Conservation (phyloP, 2,329 filamentous ascomycete species). For the Tolypocladium album region DNA sequence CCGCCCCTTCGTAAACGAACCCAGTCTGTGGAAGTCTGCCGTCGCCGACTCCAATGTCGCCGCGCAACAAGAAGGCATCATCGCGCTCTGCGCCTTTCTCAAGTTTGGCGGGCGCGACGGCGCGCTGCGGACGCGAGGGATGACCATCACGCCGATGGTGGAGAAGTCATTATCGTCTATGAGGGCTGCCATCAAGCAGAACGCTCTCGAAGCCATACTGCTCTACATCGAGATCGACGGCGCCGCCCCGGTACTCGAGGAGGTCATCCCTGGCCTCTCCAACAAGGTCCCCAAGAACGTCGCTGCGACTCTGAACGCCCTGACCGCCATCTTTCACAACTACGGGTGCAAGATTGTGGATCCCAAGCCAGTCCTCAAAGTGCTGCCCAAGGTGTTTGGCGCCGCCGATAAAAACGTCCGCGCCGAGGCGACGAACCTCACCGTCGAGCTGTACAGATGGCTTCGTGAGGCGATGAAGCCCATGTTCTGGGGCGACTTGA, state of each 20-base stretch:
- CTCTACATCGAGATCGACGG: constrained; percentile 86
- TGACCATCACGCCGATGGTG: constrained; percentile 67
- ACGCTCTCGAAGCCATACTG: constrained; percentile 74
- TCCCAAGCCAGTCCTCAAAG: constrained; percentile 82
- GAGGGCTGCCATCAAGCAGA: constrained; percentile 78
- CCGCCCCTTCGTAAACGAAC: constrained; percentile 75
- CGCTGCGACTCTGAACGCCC: constrained; percentile 55
- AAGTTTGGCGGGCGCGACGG: constrained; percentile 80
- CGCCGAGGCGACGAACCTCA: constrained; percentile 81
- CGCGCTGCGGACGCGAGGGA: constrained; percentile 63
- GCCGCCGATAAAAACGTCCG: constrained; percentile 98
- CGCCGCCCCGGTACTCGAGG: constrained; percentile 77
- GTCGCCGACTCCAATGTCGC: constrained; percentile 94
- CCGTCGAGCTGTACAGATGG: constrained; percentile 95
- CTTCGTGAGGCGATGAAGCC: constrained; percentile 96
- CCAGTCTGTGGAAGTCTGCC: constrained; percentile 81
- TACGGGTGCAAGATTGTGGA: constrained; percentile 93
- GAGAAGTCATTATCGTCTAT: constrained; percentile 89
- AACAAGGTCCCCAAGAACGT: constrained; percentile 91
- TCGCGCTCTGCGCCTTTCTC: constrained; percentile 80
- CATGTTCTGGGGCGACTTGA: constrained; percentile 92
- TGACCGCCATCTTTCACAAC: constrained; percentile 81
- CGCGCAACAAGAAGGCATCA: constrained; percentile 86
- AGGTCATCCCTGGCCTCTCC: constrained; percentile 69
- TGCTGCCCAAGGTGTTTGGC: constrained; percentile 80